phyloP scores from a whole-genome alignment of 2,329 filamentous ascomycete genomes.

The Gaeumannomyces sp. region DNA sequence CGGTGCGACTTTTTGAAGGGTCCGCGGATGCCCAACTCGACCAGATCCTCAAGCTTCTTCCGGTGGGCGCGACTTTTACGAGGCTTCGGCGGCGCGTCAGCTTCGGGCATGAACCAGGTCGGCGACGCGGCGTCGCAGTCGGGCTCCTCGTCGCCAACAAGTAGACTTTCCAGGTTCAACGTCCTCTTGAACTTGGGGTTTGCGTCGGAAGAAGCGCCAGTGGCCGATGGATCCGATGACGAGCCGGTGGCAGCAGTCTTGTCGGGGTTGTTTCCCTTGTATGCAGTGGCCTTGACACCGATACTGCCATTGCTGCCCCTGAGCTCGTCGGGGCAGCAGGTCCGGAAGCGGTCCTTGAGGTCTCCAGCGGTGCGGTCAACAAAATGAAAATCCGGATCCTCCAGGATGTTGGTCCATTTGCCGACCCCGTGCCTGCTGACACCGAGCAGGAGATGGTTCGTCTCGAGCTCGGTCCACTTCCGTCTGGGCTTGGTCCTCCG shows the following conservation, averaged over 20 bases:
- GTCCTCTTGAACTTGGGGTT: slow-evolving; percentile 39
- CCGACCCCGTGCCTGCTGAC: slow-evolving; percentile 58
- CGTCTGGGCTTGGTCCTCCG: slow-evolving; percentile 51
- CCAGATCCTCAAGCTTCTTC: slow-evolving; percentile 37
- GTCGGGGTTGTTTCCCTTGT: slow-evolving; percentile 5
- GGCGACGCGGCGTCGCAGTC: slow-evolving; percentile 16
- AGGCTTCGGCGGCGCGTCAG: slow-evolving; percentile 21
- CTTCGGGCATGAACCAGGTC: slow-evolving; percentile 2
- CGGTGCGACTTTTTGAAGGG: slow-evolving; percentile 58
- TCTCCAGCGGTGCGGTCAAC: slow-evolving; percentile 56
- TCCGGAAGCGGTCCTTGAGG: slow-evolving; percentile 60
- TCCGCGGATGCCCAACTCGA: slow-evolving; percentile 50
- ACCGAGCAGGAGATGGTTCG: slow-evolving; percentile 53
- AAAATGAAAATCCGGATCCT: slow-evolving; percentile 55
- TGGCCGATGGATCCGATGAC: slow-evolving; percentile 9
- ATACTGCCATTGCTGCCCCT: slow-evolving; percentile 32
- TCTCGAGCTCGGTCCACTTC: slow-evolving; percentile 62
- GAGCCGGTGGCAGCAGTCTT: neutral
- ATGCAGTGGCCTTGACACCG: slow-evolving; percentile 3
- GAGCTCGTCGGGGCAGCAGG: slow-evolving; percentile 58
- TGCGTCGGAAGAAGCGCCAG: slow-evolving; percentile 18
- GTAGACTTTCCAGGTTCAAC: slow-evolving; percentile 48
- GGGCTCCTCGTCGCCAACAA: slow-evolving; percentile 40
- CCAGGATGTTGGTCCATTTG: slow-evolving; percentile 59
- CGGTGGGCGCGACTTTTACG: slow-evolving; percentile 35